A percentile compares a stretch with the other conserved stretches of the same genome.
Conservation (phyloP, 2,329 filamentous ascomycete genomes). For the Aphanoascus verrucosus region DNA sequence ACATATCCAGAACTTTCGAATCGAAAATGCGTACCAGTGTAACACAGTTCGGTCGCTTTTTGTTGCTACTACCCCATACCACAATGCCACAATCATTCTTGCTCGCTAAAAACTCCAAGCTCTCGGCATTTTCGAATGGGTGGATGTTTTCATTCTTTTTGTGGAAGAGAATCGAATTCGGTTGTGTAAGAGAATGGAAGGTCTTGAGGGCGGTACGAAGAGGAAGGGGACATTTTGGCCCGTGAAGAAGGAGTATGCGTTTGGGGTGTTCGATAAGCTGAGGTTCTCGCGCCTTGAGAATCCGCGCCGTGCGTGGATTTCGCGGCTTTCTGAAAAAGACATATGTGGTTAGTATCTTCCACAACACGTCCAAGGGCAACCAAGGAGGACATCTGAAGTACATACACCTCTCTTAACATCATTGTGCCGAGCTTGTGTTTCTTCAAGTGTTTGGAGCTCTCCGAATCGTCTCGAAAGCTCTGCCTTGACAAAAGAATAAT, state of each 20-base stretch:
- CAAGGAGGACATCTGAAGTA: neutral
- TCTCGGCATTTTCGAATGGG: constrained; percentile 81
- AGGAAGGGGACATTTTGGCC: constrained; percentile 71
- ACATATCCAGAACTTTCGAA: constrained; percentile 85
- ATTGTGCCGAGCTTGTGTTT: neutral
- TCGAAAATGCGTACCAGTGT: constrained; percentile 75
- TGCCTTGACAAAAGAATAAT: neutral
- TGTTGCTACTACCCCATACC: constrained; percentile 73
- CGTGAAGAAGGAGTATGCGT: constrained; percentile 77
- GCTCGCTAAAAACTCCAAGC: constrained; percentile 86
- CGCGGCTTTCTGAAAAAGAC: constrained; percentile 48
- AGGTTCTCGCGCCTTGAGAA: constrained; percentile 83
- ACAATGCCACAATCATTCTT: constrained; percentile 90
- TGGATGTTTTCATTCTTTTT: constrained; percentile 89
- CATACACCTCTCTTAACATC: constrained; percentile 16
- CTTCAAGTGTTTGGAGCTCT: neutral
- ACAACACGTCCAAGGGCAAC: neutral
- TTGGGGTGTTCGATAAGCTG: constrained; percentile 86
- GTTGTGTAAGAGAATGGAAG: constrained; percentile 72
- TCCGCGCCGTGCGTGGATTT: constrained; percentile 85
- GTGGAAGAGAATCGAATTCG: constrained; percentile 77
- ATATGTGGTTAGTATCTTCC: neutral
- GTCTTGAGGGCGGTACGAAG: constrained; percentile 76
- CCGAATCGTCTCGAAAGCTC: no score
- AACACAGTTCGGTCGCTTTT: constrained; percentile 89